A percentile compares a stretch with the other conserved stretches of the same genome.
Evolutionary conservation across 495 filamentous ascomycete species (phyloP).

Genomic region (Trichoderma virens): DNA sequence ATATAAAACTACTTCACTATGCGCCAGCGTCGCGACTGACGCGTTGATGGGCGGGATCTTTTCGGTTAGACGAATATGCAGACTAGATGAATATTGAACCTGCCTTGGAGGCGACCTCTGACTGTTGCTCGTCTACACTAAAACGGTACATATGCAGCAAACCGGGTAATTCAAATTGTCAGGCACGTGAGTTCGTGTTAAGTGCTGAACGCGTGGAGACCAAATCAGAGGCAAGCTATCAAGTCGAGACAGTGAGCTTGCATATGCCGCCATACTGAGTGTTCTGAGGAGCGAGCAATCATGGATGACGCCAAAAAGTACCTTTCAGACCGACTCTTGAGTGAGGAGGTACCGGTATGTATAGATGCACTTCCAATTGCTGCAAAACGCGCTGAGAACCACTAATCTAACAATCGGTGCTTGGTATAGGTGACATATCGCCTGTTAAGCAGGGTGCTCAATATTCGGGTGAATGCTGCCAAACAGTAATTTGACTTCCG

Average conservation of each 20-base stretch:
- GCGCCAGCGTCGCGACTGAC: not conserved
- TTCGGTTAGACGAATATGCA: not conserved
- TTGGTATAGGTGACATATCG: conserved; percentile 62
- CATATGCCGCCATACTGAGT: not conserved
- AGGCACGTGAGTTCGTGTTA: conserved; percentile 7
- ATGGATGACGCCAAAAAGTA: conserved; percentile 56
- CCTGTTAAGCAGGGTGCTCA: conserved; percentile 58
- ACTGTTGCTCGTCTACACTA: not conserved
- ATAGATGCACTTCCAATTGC: conserved; percentile 9
- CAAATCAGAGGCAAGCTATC: not conserved
- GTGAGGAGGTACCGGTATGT: conserved; percentile 55
- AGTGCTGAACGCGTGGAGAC: conserved; percentile 1
- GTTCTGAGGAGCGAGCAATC: not conserved
- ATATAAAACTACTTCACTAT: not conserved
- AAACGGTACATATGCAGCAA: not conserved
- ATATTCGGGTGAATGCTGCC: conserved; percentile 64
- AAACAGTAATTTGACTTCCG: conserved; percentile 54
- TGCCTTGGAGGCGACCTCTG: not conserved
- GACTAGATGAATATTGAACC: not conserved
- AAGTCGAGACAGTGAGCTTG: not conserved
- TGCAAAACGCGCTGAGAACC: not conserved
- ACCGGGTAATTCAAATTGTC: not conserved
- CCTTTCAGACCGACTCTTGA: conserved; percentile 59
- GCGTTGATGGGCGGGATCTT: not conserved
- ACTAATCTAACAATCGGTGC: not conserved